Percentiles rank a stretch among this genome's conserved stretches.
Conservation (phyloP, 208 protist species). For the Phytomonas francai region DNA sequence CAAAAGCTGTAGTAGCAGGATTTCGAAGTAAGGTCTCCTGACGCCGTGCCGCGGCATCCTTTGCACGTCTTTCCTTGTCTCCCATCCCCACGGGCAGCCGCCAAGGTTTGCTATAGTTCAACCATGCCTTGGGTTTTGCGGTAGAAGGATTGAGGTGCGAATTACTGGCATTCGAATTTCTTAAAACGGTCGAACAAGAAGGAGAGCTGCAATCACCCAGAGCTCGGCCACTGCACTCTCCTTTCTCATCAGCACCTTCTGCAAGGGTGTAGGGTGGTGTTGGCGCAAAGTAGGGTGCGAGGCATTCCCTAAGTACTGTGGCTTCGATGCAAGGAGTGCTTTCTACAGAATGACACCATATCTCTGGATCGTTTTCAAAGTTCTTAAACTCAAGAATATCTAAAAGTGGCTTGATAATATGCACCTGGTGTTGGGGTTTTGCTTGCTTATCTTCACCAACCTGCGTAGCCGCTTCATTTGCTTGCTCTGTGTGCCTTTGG, state of each 20-base stretch:
- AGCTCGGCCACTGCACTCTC: not conserved
- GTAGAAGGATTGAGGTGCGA: not conserved
- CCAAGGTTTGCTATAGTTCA: constrained; percentile 62
- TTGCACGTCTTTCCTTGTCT: constrained; percentile 27
- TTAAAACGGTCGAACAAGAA: not conserved
- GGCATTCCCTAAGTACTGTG: constrained; percentile 3
- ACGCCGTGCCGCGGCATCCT: constrained; percentile 16
- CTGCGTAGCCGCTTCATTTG: not conserved
- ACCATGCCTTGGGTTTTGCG: constrained; percentile 33
- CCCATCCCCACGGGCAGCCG: constrained; percentile 24
- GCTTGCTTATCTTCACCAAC: not conserved
- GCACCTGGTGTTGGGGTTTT: not conserved
- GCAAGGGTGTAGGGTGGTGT: constrained; percentile 10
- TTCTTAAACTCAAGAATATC: not conserved
- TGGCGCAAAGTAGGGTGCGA: constrained; percentile 10
- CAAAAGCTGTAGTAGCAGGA: constrained; percentile 23
- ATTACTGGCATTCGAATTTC: not conserved
- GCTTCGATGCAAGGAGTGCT: not conserved
- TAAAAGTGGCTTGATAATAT: not conserved
- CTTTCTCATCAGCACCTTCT: not conserved
- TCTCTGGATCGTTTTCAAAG: not conserved
- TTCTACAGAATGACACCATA: not conserved
- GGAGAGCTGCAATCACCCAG: not conserved
- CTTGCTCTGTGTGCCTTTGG: not conserved
- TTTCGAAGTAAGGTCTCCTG: constrained; percentile 16